Percentiles rank a stretch among this genome's conserved stretches.
Evolutionary conservation across 176 grass and related monocot genomes (phyloP).

Genomic region (Chrysopogon serrulatus): DNA sequence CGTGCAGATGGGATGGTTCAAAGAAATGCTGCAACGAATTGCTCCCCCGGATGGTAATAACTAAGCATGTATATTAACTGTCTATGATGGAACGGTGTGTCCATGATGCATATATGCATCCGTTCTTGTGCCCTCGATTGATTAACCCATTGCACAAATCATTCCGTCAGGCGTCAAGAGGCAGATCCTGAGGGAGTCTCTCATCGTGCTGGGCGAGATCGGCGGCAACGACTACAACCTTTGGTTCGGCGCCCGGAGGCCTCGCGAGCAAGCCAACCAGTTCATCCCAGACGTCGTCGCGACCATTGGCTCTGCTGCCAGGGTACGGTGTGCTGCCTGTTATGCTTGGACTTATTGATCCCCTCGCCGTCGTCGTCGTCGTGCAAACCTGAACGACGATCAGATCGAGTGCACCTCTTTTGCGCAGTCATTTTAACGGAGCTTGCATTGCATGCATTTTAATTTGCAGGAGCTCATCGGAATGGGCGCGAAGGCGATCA

Average conservation of each 20-base stretch:
- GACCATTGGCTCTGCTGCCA: slow-evolving; percentile 12
- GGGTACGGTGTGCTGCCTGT: slow-evolving; percentile 1
- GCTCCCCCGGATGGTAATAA: slow-evolving; percentile 22
- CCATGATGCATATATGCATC: background rate
- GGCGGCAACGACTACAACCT: slow-evolving; percentile 69
- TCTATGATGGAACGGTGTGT: no score
- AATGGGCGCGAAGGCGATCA: slow-evolving; percentile 36
- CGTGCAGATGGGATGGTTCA: slow-evolving; percentile 41
- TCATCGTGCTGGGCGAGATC: slow-evolving; percentile 52
- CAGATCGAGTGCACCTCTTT: no score
- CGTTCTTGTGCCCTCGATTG: background rate
- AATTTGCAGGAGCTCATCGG: slow-evolving; percentile 37
- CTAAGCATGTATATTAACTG: no score
- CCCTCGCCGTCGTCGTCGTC: background rate
- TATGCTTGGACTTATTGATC: background rate
- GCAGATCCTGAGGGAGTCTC: slow-evolving; percentile 23
- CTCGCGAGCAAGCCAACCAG: slow-evolving; percentile 22
- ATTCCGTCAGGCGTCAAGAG: background rate
- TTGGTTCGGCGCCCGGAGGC: background rate
- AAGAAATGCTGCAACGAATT: slow-evolving; percentile 32
- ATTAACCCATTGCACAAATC: background rate
- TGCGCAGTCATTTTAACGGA: background rate
- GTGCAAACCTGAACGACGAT: no score
- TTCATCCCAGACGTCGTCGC: slow-evolving; percentile 41
- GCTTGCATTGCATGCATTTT: background rate